Evolutionary conservation across 805 yeast species (phyloP).

Genomic region (Debaryomyces maramus): DNA sequence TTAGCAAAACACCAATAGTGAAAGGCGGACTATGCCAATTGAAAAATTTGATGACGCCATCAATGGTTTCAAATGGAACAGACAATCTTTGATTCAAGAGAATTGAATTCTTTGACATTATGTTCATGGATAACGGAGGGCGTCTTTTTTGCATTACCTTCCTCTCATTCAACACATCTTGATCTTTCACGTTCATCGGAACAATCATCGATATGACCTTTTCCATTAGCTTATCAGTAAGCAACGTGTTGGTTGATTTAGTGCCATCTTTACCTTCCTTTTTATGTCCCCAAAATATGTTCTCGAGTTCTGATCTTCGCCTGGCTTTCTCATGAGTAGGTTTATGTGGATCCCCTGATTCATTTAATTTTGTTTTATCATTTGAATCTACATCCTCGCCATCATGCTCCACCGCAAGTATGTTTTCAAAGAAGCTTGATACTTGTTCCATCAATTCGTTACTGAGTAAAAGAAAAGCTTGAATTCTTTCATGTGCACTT

Average conservation of each 20-base stretch:
- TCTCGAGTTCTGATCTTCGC: not conserved
- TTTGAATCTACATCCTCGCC: not conserved
- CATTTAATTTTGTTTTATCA: not conserved
- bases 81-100: conserved; percentile 62
- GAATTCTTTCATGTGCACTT: too few species aligned
- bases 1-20: conserved; percentile 56
- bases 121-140: conserved; percentile 68
- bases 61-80: conserved; percentile 59
- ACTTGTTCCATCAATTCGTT: conserved; percentile 40
- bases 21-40: conserved; percentile 65
- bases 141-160: conserved; percentile 60
- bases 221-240: conserved; percentile 74
- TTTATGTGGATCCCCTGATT: not conserved
- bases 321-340: not conserved
- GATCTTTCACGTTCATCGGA: conserved; percentile 52
- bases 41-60: conserved; percentile 52
- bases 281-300: not conserved
- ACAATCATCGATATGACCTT: conserved; percentile 68
- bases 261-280: conserved; percentile 12
- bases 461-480: too few species aligned
- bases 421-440: conserved; percentile 37
- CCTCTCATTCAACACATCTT: conserved; percentile 50
- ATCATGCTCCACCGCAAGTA: conserved; percentile 27
- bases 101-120: conserved; percentile 68
- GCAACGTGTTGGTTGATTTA: conserved; percentile 12